Evolutionary conservation across 2,329 filamentous ascomycete species (phyloP), one percentile per base, ranked within the genome.

Genomic region (Trichoderma koningii): DNA sequence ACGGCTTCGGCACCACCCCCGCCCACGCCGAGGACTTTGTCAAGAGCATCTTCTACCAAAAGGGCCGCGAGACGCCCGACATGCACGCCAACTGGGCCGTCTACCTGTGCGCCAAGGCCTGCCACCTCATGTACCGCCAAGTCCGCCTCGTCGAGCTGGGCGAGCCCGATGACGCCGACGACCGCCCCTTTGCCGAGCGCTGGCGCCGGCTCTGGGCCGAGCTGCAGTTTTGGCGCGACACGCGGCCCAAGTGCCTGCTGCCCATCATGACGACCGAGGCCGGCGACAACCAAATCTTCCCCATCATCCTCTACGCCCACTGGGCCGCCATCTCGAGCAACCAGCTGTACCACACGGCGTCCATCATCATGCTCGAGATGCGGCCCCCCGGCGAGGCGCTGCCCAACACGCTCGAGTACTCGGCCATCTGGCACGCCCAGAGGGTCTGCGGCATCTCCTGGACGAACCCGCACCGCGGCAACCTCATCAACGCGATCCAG

Each of bases 21-120:
- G 23, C 71, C 75, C 57, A 69, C 5, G 60, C 60, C n/a, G 75
- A 72, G 12, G 73, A 69, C 4, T 69, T 67, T 41, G 66, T 69
- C 30, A 66, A 67, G n/a, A 56, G 67, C 5, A 63, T 71, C 5
- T 74, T 74, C 38, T 70, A 73, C 47, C 70, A 69, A 51, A 71
- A 74, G 53, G 73, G 76, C 17, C 69, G 71, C 5, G 69, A 72
- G 5, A 74, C 74, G 1, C 47, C 74, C 69, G 83, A 85, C 57
- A 83, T 81, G 75, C 80, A 83, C 57, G 83, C 83, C 10, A 85
- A 85, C 60, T 83, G 81, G 70, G 80, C 83, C 2, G 81, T 85
- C 0, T 86, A 83, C 65, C 75, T 86, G 0, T 81, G 78, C 55
- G 81, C 81, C 7, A 80, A 80, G 65, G 78, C 79, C 3, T 83